Conservation (phyloP, 2,329 filamentous ascomycete species). For the Ceratocystis albifundus region DNA sequence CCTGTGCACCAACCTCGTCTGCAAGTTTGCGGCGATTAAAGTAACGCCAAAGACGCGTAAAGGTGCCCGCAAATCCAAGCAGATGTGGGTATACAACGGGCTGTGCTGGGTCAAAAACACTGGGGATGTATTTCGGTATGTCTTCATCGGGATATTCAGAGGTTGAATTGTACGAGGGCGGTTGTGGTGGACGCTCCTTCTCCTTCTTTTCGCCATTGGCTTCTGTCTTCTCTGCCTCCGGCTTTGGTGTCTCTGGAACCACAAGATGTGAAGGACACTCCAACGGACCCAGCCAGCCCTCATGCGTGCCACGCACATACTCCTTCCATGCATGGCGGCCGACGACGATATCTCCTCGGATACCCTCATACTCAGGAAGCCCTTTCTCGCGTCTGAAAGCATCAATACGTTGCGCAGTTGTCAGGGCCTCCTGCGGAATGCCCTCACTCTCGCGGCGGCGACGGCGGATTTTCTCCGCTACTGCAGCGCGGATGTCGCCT, state of each 20-base stretch:
- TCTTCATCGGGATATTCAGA: constrained; percentile 56
- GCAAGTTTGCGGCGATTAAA: constrained; percentile 75
- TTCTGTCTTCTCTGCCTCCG: constrained; percentile 26
- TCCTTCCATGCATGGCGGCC: constrained; percentile 96
- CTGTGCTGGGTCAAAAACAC: constrained; percentile 59
- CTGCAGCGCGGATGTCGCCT: constrained; percentile 78
- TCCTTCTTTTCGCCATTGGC: constrained; percentile 41
- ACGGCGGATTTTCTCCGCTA: constrained; percentile 77
- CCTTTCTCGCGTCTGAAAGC: constrained; percentile 53
- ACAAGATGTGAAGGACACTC: constrained; percentile 43
- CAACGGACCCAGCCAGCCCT: constrained; percentile 88
- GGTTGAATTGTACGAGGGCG: constrained; percentile 61
- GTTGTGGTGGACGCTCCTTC: constrained; percentile 48
- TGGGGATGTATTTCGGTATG: constrained; percentile 55
- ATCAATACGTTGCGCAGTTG: constrained; percentile 46
- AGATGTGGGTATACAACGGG: constrained; percentile 75
- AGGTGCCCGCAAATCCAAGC: constrained; percentile 84
- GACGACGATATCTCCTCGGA: constrained; percentile 75
- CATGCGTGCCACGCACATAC: constrained; percentile 83
- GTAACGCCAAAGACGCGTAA: constrained; percentile 75
- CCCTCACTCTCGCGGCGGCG: constrained; percentile 48
- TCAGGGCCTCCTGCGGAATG: constrained; percentile 38
- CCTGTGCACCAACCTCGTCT: constrained; percentile 75
- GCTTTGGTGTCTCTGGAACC: constrained; percentile 26
- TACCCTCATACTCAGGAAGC: constrained; percentile 59